phyloP scores from a whole-genome alignment of 345 rosid genomes.

The Syzygium oleosum region DNA sequence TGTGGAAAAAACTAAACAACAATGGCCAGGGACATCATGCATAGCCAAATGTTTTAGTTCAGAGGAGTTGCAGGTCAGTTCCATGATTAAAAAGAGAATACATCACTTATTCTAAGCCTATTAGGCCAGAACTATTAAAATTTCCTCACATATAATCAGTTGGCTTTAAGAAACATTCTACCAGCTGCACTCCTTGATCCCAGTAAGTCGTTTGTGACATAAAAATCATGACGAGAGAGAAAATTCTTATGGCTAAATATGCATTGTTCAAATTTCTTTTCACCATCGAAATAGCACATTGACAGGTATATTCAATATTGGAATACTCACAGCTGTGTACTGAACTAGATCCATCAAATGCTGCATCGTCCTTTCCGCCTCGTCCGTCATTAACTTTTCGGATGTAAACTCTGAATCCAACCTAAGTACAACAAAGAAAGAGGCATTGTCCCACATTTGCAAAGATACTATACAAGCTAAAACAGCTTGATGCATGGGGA shows the following conservation, averaged over 20 bases:
- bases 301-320: neutral
- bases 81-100: neutral
- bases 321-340: conserved; percentile 76
- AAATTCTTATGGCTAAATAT: neutral
- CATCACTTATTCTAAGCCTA: neutral
- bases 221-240: neutral
- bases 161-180: neutral
- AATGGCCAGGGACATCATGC: neutral
- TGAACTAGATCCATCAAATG: conserved; percentile 76
- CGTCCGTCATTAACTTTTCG: conserved; percentile 69
- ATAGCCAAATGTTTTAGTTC: neutral
- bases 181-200: neutral
- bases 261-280: neutral
- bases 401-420: conserved; percentile 69
- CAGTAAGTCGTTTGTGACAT: neutral
- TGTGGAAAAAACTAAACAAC: neutral
- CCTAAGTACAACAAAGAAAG: conserved; percentile 32
- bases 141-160: neutral
- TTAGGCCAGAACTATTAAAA: neutral
- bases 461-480: conserved; percentile 2
- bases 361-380: conserved; percentile 62
- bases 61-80: neutral
- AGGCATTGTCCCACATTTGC: conserved; percentile 5
- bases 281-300: neutral
- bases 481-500: conserved; percentile 10